Conservation (phyloP, 139 green algal species). For the Mesotaenium endlicherianum region DNA sequence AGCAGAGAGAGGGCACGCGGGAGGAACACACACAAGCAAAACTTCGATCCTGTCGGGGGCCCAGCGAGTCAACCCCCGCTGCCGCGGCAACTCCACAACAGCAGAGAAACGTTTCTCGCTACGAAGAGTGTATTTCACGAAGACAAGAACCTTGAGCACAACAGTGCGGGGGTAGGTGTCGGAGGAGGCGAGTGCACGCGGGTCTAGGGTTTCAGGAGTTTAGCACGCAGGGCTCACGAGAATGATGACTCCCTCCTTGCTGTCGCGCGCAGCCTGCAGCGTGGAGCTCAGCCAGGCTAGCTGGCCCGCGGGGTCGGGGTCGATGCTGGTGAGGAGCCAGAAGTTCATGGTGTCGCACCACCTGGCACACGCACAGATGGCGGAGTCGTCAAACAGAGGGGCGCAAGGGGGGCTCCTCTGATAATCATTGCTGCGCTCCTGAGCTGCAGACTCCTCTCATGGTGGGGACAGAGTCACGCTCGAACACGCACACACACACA, state of each 20-base stretch:
- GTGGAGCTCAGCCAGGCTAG: slow-evolving; percentile 24
- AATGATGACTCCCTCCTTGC: slow-evolving; percentile 23
- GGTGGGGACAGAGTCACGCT: too few species aligned
- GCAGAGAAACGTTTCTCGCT: not conserved
- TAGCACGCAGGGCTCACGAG: slow-evolving; percentile 5
- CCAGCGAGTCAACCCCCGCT: not conserved
- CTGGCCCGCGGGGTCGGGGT: slow-evolving; percentile 27
- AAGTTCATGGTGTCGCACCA: slow-evolving; percentile 48
- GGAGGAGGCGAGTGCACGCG: not conserved
- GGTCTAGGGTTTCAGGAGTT: not conserved
- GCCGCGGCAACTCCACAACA: not conserved
- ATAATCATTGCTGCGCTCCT: too few species aligned
- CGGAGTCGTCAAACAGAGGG: too few species aligned
- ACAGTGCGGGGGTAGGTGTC: not conserved
- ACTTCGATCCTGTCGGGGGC: not conserved
- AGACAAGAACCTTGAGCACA: not conserved
- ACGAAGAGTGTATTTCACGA: not conserved
- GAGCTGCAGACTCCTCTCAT: too few species aligned
- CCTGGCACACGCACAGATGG: too few species aligned
- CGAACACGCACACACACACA: too few species aligned
- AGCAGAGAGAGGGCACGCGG: too few species aligned
- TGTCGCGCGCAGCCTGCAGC: not conserved
- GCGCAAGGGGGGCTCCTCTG: too few species aligned
- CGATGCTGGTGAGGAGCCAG: slow-evolving; percentile 20
- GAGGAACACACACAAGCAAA: not conserved